These are phyloP conservation scores for Pouteria glomerata DNA, from an alignment of 148 eudicot genomes.

Conservation along the genomic window DNA sequence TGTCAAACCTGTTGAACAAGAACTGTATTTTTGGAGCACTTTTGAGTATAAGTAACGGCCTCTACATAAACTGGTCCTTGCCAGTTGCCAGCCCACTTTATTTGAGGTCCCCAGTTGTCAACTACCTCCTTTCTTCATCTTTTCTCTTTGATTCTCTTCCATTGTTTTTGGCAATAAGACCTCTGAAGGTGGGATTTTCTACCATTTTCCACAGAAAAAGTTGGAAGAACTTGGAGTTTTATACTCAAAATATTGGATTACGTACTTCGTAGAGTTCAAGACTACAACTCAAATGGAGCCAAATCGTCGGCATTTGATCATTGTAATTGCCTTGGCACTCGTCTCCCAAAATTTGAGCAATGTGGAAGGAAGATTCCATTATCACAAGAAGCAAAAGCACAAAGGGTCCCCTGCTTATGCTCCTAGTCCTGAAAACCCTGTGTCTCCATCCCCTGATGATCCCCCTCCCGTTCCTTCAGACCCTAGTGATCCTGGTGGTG, in stretches of 20 bases:
- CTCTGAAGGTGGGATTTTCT: slow-evolving; percentile 8
- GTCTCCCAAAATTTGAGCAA: slow-evolving; percentile 14
- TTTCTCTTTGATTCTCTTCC: not conserved
- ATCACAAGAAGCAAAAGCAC: slow-evolving; percentile 36
- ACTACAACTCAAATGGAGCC: slow-evolving; percentile 14
- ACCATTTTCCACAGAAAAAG: slow-evolving; percentile 7
- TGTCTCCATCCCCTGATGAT: slow-evolving; percentile 26
- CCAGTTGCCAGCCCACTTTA: not conserved
- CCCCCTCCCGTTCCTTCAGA: slow-evolving; percentile 42
- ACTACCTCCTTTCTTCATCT: slow-evolving; percentile 12
- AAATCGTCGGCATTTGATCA: not conserved
- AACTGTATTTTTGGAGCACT: not conserved
- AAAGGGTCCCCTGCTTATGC: slow-evolving; percentile 22
- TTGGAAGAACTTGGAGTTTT: not conserved
- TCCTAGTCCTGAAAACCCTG: slow-evolving; percentile 23
- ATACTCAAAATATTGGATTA: not conserved
- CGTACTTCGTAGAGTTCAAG: not conserved
- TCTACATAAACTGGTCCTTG: slow-evolving; percentile 10
- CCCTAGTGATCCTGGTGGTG: slow-evolving; percentile 19
- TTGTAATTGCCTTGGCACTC: slow-evolving; percentile 8
- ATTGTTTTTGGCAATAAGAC: slow-evolving; percentile 12
- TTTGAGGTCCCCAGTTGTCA: slow-evolving; percentile 8
- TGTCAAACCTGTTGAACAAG: slow-evolving; percentile 23
- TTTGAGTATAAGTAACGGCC: slow-evolving; percentile 23
- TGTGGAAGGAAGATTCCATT: slow-evolving; percentile 56